These are phyloP conservation scores for Emydomyces testavorans DNA, from an alignment of 2,329 filamentous ascomycete species.

Conservation along the genomic window DNA sequence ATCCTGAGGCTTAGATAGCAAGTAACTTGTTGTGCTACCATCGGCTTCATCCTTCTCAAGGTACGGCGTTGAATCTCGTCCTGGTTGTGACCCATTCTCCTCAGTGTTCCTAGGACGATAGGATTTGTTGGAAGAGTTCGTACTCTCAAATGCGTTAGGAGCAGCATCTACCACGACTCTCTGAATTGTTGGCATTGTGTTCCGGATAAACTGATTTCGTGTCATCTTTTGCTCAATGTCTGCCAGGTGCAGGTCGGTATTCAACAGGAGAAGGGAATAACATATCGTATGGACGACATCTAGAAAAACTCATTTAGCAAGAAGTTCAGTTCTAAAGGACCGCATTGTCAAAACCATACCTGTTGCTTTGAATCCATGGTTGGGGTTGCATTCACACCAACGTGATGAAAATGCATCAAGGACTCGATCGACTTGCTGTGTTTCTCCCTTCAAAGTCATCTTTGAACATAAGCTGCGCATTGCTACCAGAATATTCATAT, in stretches of 20 bases:
- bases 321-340: too few relatives aligned
- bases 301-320: slow-evolving; percentile 29
- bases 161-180: slow-evolving; percentile 63
- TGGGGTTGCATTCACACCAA: slow-evolving; percentile 89
- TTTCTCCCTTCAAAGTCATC: slow-evolving; percentile 76
- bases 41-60: slow-evolving; percentile 3
- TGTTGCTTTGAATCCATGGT: slow-evolving; percentile 80
- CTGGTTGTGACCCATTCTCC: neutral
- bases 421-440: slow-evolving; percentile 92
- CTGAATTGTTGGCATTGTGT: slow-evolving; percentile 81
- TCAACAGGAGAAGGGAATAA: slow-evolving; percentile 88
- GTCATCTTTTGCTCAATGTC: slow-evolving; percentile 98
- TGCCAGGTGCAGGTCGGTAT: slow-evolving; percentile 89
- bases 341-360: slow-evolving; percentile 49
- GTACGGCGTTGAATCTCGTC: slow-evolving; percentile 10
- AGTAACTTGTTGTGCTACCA: neutral
- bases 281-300: slow-evolving; percentile 96
- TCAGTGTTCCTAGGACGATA: neutral
- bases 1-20: slow-evolving; percentile 19
- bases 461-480: slow-evolving; percentile 71
- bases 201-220: slow-evolving; percentile 83
- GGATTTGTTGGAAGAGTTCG: slow-evolving; percentile 21
- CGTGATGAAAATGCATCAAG: slow-evolving; percentile 76
- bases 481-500: slow-evolving; percentile 65
- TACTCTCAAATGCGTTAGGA: slow-evolving; percentile 52